Evolutionary conservation across 1,284 basidiomycete genomes (phyloP).

Genomic region (Moesziomyces antarcticus): DNA sequence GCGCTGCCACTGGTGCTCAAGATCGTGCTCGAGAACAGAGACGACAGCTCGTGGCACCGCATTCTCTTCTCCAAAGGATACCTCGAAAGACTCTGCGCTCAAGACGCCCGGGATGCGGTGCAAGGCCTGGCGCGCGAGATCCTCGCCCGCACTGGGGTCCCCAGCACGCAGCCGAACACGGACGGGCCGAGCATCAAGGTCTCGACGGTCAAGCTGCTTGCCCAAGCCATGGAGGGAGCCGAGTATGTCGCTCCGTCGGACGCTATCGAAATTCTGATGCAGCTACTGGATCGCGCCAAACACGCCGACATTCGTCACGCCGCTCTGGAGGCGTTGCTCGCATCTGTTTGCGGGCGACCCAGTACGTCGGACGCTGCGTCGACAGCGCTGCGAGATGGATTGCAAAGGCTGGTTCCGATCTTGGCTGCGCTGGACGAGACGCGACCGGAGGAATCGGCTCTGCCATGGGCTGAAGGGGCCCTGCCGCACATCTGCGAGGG

Average conservation of each 20-base stretch:
- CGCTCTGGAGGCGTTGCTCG: not conserved
- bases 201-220: constrained; percentile 5
- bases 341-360: not conserved
- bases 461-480: not conserved
- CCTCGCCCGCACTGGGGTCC: not conserved
- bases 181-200: not conserved
- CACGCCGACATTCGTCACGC: constrained; percentile 2
- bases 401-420: not conserved
- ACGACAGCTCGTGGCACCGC: constrained; percentile 12
- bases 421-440: constrained; percentile 5
- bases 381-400: too few relatives aligned
- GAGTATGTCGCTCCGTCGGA: not conserved
- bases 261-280: not conserved
- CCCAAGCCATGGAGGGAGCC: not conserved
- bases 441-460: not conserved
- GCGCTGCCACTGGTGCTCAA: not conserved
- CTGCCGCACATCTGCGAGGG: constrained; percentile 2
- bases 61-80: constrained; percentile 1
- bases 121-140: not conserved
- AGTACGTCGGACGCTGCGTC: too few relatives aligned
- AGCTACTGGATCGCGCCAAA: not conserved
- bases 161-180: too few relatives aligned
- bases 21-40: not conserved
- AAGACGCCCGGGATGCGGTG: not conserved
- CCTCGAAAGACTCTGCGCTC: not conserved